Percentiles rank a stretch among this genome's conserved stretches.
These are phyloP conservation scores for Diaporthe ilicicola DNA, from an alignment of 2,329 filamentous ascomycete species.

Conservation along the genomic window DNA sequence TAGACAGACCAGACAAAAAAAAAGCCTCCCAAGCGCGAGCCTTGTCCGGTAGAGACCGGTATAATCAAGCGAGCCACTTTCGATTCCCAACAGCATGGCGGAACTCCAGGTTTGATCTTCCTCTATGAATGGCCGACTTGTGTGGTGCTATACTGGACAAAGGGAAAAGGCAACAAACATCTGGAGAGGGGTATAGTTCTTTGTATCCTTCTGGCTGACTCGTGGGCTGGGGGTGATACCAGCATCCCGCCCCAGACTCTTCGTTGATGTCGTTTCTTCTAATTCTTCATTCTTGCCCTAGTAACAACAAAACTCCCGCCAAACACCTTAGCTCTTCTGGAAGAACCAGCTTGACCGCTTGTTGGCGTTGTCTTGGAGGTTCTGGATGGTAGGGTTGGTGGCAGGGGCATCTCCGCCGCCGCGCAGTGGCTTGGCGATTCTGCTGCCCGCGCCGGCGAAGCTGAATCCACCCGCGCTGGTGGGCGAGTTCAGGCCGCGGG, in stretches of 20 bases:
- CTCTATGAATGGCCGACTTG: constrained; percentile 29
- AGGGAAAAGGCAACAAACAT: constrained; percentile 28
- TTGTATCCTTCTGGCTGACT: constrained; percentile 28
- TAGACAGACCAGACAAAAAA: constrained; percentile 1
- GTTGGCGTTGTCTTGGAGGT: constrained; percentile 62
- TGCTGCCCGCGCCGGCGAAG: constrained; percentile 70
- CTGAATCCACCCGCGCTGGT: constrained; percentile 73
- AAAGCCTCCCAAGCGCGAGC: constrained; percentile 5
- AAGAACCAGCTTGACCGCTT: constrained; percentile 82
- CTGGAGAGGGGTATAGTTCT: constrained; percentile 28
- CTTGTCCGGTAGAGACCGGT: neutral
- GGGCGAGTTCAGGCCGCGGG: constrained; percentile 78
- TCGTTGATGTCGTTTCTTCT: constrained; percentile 18
- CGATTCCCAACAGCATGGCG: constrained; percentile 4
- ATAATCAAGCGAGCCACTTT: constrained; percentile 27
- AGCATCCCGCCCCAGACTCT: constrained; percentile 23
- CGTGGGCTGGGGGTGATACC: constrained; percentile 19
- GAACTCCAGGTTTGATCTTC: constrained; percentile 17
- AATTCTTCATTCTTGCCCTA: constrained; percentile 12
- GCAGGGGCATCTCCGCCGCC: constrained; percentile 63
- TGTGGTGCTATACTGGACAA: constrained; percentile 29
- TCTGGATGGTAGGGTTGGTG: constrained; percentile 64
- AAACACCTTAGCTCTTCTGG: constrained; percentile 58
- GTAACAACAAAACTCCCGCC: constrained; percentile 7
- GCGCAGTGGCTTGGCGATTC: constrained; percentile 74